A percentile compares a stretch with the other conserved stretches of the same genome.
phyloP scores from a whole-genome alignment of 768 basidiomycete species.

The Leucocoprinus leucothites region DNA sequence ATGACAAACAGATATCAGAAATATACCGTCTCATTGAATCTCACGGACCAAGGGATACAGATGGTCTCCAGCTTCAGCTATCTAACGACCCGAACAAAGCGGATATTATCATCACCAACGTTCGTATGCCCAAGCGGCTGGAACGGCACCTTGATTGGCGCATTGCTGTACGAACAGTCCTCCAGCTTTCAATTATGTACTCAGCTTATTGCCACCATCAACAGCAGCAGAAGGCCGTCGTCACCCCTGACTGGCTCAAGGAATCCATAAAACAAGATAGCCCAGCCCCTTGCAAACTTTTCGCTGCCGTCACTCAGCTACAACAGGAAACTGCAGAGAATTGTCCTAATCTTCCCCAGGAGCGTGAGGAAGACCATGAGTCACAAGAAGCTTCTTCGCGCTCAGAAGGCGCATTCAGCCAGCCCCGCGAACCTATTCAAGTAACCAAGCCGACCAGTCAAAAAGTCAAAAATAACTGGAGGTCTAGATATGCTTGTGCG shows the following conservation, averaged over 20 bases:
- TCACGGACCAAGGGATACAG: slow-evolving; percentile 5
- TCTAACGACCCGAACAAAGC: slow-evolving; percentile 43
- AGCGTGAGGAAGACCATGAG: slow-evolving; percentile 4
- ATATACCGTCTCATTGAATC: slow-evolving; percentile 34
- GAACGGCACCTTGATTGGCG: slow-evolving; percentile 69
- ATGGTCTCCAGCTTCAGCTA: slow-evolving; percentile 25
- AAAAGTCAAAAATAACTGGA: slow-evolving; percentile 31
- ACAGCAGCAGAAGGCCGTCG: slow-evolving; percentile 66
- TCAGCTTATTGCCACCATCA: background rate
- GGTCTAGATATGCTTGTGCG: slow-evolving; percentile 51
- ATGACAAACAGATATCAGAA: slow-evolving; percentile 28
- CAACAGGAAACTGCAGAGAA: slow-evolving; percentile 41
- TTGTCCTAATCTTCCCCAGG: slow-evolving; percentile 36
- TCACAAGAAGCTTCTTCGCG: background rate
- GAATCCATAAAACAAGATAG: slow-evolving; percentile 47
- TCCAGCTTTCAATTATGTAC: slow-evolving; percentile 1
- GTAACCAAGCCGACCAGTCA: slow-evolving; percentile 20
- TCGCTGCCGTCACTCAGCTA: slow-evolving; percentile 53
- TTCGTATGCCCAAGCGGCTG: slow-evolving; percentile 64
- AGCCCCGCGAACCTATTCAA: background rate
- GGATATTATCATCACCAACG: slow-evolving; percentile 63
- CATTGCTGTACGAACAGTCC: slow-evolving; percentile 49
- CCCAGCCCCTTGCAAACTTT: slow-evolving; percentile 49
- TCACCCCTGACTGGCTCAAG: slow-evolving; percentile 69
- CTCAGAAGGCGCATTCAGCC: background rate